Base-by-base conservation (phyloP, 306 rosid species). In the Quercus glauca region DNA sequence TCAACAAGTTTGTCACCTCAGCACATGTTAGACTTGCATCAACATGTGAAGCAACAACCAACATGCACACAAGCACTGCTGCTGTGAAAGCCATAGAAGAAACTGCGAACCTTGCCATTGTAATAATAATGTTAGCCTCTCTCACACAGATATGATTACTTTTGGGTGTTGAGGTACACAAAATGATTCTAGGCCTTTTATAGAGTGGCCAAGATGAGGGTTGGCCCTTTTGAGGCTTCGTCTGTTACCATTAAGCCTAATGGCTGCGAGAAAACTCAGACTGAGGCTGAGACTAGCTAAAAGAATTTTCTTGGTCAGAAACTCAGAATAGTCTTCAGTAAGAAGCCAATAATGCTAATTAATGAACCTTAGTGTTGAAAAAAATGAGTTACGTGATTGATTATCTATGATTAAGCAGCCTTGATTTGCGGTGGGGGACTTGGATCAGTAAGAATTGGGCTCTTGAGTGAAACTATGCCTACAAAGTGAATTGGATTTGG, bases 21-120 rank as follows among this genome's bases (percentile, higher is more conserved):
- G 63, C 88, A 63, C 97, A 92, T 9, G 91, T 78, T 35, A 91
- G 1, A 19, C 78, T 75, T 17, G 87, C 85, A 21, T 83, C 13
- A 9, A 4, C 75, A 19, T 71, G 68, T 53, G 45, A 29, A 4
- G 76, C 59, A 80, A 77, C 41, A 10, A 76, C 17, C 53, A 49
- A 49, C 2, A 86, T 1, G 53, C 53, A 49, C 81, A 86, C 79
- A 73, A 79, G 84, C 1, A 67, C 71, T 53, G 87, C 1, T 14
- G 78, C 19, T 10, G 80, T 76, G 31, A 81, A n/a, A 25, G 81
- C 77, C 8, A 77, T 69, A 57, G 78, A 77, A 13, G 10, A 28
- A 72, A 59, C 57, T 55, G 69, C 78, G 20, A 79, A 82, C 56
- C 49, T 31, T 72, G 6, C 45, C 14, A 26, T 73, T 19, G 17